Base-by-base conservation (phyloP, 1,139 yeast species). In the Meyerozyma elateridarum region DNA sequence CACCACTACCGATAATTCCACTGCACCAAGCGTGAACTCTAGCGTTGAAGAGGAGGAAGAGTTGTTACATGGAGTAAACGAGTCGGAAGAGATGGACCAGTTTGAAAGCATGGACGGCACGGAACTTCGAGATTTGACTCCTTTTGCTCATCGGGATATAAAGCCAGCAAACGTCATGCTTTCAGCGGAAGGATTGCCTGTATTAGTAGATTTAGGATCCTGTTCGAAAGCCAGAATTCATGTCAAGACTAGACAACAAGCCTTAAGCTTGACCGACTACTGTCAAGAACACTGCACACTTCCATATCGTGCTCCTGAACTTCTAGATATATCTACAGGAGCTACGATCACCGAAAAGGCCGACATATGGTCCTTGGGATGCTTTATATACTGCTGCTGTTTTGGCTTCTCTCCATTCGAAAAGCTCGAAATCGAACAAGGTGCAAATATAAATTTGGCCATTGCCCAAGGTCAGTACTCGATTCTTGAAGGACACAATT, bases 351-450 rank as follows among this genome's bases (percentile, higher is more conserved):
- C 80, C 37, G 95, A 84, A 49, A 71, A 74, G 35, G 79, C 84
- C 4, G 97, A 89, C 51, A 76, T 89, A 13, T 89, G 97, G 97
- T 82, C 94, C 5, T 56, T 88, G 20, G 97, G 97, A 0, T 87
- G 96, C 50, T 64, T 87, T 1, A 52, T 87, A 15, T 89, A 83
- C 56, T 76, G 89, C 1, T 61, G 85, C 42, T 70, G 91, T 56
- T 89, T 83, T 56, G 82, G 84, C 1, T 70, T 70, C 25, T 83
- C 95, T 2, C 97, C 97, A 1, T 89, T 89, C 56, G 96, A 88
- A 51, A 72, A 85, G 49, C 77, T 83, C 49, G 93, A 87, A 45
- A 70, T 76, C 28, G 80, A 81, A 31, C 76, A 79, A 38, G 96
- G 96, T 11, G 96, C 94, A 3, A 84, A 82, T 40, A 64, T 88